Conservation (phyloP, 495 filamentous ascomycete genomes). For the Neurospora cerealis region DNA sequence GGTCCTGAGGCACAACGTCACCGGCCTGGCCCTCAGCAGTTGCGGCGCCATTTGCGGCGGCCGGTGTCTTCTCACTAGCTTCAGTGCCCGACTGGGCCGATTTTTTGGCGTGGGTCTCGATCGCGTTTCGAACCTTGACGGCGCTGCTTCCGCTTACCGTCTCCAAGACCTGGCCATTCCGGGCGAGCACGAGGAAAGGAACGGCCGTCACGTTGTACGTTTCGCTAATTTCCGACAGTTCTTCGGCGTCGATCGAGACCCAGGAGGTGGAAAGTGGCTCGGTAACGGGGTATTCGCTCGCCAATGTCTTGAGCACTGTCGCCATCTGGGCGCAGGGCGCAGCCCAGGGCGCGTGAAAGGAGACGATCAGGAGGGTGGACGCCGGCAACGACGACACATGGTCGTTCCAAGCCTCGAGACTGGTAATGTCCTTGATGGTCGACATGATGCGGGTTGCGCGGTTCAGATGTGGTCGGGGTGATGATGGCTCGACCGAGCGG, state of each 20-base stretch:
- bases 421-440: constrained; percentile 60
- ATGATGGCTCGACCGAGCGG: neutral
- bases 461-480: neutral
- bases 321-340: constrained; percentile 90
- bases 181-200: constrained; percentile 77
- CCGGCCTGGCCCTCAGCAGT: constrained; percentile 12
- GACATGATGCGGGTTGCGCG: constrained; percentile 43
- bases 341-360: constrained; percentile 96
- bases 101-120: constrained; percentile 63
- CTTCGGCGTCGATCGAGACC: constrained; percentile 82
- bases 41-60: constrained; percentile 22
- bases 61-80: constrained; percentile 8
- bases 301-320: constrained; percentile 74
- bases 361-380: constrained; percentile 66
- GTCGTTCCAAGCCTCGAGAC: constrained; percentile 55
- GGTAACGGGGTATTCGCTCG: constrained; percentile 63
- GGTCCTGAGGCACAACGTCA: constrained; percentile 24
- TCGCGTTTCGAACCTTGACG: constrained; percentile 64
- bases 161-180: constrained; percentile 59
- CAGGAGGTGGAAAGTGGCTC: constrained; percentile 62
- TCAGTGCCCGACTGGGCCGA: constrained; percentile 7
- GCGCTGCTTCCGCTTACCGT: constrained; percentile 83
- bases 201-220: constrained; percentile 88
- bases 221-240: constrained; percentile 77
- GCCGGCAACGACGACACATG: constrained; percentile 54